Evolutionary conservation across 306 rosid genomes (phyloP), one percentile per base, ranked within the genome.

Genomic region (Senna tora): DNA sequence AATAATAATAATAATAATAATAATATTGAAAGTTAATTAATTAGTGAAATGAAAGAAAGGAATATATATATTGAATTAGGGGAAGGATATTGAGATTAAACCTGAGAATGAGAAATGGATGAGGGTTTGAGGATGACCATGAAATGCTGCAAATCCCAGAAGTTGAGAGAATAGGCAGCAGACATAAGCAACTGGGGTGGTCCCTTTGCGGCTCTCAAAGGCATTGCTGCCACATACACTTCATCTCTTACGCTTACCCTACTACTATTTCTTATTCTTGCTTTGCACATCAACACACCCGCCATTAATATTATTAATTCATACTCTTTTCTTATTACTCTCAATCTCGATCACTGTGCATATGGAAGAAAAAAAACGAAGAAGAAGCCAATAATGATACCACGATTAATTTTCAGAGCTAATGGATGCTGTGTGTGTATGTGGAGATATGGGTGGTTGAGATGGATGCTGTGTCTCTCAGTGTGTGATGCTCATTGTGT

Each of bases 111-210:
- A 75, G 84, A 81, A 41, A 74, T 62, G 7, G 86, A 75, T 2
- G 77, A 54, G 64, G 94, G 87, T 75, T 88, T 81, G 82, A 91
- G 53, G 59, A 94, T 57, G 73, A 91, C 99, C 90, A 89, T 86
- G 88, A 89, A 88, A 79, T 94, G 99, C 60, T 91, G 96, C 0
- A 89, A 84, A 87, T 87, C 84, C 97, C 96, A 87, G 69, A 91
- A 53, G 79, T 79, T 85, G 82, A 91, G 84, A 47, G 96, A 84
- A 78, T 81, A 85, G 6, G 93, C 91, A 46, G 90, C 67, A 45
- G 99, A 89, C 82, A 81, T 80, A 57, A 86, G 80, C 75, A 91
- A 67, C 60, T 94, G 97, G 30, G 97, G 82, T 52, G 95, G 96
- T 66, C 99, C 99, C 75, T 85, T 94, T 49, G 87, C n/a, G 73